These are phyloP conservation scores for Colletotrichum sp. DNA, from an alignment of 2,329 filamentous ascomycete species.

Conservation along the genomic window DNA sequence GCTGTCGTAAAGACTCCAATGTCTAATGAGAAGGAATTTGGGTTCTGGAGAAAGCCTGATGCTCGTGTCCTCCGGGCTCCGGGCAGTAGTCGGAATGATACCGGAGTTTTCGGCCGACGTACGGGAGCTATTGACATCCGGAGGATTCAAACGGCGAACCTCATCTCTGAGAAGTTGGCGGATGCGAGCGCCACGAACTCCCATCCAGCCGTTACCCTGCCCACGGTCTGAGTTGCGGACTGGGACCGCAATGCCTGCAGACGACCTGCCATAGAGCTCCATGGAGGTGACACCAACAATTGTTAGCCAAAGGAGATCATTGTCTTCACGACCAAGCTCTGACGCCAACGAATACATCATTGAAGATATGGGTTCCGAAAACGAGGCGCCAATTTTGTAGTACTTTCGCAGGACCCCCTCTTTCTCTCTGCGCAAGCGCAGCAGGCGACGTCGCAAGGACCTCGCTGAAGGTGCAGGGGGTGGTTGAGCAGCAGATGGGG, in stretches of 20 bases:
- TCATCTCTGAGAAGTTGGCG: constrained; percentile 89
- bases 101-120: constrained; percentile 71
- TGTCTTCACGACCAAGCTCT: constrained; percentile 94
- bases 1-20: constrained; percentile 98
- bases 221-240: constrained; percentile 60
- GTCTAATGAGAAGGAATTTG: constrained; percentile 87
- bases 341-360: constrained; percentile 94
- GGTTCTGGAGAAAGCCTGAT: constrained; percentile 95
- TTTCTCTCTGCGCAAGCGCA: constrained; percentile 78
- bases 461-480: constrained; percentile 72
- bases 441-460: constrained; percentile 72
- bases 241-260: constrained; percentile 74
- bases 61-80: constrained; percentile 87
- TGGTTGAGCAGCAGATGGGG: constrained; percentile 63
- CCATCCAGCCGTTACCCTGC: constrained; percentile 75
- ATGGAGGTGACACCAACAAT: constrained; percentile 96
- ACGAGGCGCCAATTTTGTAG: constrained; percentile 86
- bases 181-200: constrained; percentile 81
- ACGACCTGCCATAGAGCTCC: constrained; percentile 87
- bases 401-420: constrained; percentile 80
- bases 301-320: constrained; percentile 91
- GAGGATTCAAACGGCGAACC: constrained; percentile 90
- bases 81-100: constrained; percentile 87
- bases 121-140: constrained; percentile 66
- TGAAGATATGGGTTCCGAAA: constrained; percentile 93